These are phyloP conservation scores for Trichoderma semiorbis DNA, from an alignment of 2,329 filamentous ascomycete genomes.

Conservation along the genomic window DNA sequence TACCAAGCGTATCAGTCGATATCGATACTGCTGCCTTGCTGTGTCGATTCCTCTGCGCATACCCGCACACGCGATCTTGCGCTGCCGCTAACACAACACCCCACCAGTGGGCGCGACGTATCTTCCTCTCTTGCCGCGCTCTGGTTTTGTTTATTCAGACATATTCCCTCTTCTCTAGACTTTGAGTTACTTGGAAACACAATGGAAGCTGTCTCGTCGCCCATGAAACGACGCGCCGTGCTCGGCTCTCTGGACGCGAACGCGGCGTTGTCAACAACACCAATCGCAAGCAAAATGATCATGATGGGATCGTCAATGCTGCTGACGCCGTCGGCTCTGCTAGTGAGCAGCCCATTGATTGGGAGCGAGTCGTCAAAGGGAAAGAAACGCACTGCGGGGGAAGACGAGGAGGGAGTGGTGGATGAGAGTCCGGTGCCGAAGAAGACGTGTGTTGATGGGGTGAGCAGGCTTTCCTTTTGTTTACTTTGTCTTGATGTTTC, in stretches of 20 bases:
- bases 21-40: background rate
- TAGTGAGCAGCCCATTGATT: slow-evolving; percentile 25
- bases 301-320: slow-evolving; percentile 3
- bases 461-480: slow-evolving; percentile 20
- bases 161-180: background rate
- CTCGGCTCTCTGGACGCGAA: slow-evolving; percentile 47
- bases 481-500: background rate
- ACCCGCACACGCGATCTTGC: background rate
- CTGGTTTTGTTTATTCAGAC: background rate
- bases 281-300: background rate
- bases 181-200: background rate
- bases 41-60: background rate
- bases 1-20: background rate
- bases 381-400: slow-evolving; percentile 28
- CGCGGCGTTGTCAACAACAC: slow-evolving; percentile 27
- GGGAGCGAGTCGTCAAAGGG: slow-evolving; percentile 24
- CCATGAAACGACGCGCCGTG: slow-evolving; percentile 48
- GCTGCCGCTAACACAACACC: background rate
- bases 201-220: slow-evolving; percentile 29
- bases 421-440: slow-evolving; percentile 28
- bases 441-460: slow-evolving; percentile 35
- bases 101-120: background rate
- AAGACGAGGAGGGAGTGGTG: slow-evolving; percentile 26
- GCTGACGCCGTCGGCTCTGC: background rate
- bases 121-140: slow-evolving; percentile 20